Evolutionary conservation across 2,329 filamentous ascomycete genomes (phyloP), one percentile per base, ranked within the genome.

Genomic region (Microdochium paspali): DNA sequence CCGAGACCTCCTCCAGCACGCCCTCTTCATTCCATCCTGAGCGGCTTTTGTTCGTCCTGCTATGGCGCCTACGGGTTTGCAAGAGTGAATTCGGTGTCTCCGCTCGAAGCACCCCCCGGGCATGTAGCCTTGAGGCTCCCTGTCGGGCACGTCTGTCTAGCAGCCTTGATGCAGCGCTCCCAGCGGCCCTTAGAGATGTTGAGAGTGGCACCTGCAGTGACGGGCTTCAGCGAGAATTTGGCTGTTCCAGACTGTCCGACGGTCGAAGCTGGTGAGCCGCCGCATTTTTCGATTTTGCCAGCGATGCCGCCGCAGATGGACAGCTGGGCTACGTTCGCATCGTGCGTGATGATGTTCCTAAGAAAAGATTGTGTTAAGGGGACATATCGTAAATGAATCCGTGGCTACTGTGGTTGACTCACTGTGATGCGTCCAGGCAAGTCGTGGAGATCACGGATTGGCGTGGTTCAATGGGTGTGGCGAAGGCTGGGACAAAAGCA

Each of bases 151-250:
- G 69, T 67, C 49, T 71, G 69, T 48, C 70, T 60, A 44, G 75
- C 76, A 15, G 76, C 76, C 35, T 72, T 67, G 46, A 79, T 68
- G 56, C 76, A 79, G 45, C 68, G 64, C 59, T 78, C 71, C 74
- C 76, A 77, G 23, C 68, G 62, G 20, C 66, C 67, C 62, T 77
- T 78, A 44, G 66, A 68, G 50, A 79, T 67, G 61, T 71, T 73
- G 59, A 80, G 77, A 15, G 68, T 73, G 21, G 69, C 66, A 10
- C 71, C 74, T 1, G 55, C 48, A 2, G 61, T 61, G 15, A 65
- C 62, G 1, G 71, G 65, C 24, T 61, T 66, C 15, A 79, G 64
- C 3, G 58, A 64, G 60, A 80, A 78, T 49, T 66, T 58, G 7
- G 72, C 74, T 10, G 67, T 73, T 10, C 73, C 73, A 6, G 66